phyloP scores from a whole-genome alignment of 2,329 filamentous ascomycete genomes.

The Helotiales sp. region DNA sequence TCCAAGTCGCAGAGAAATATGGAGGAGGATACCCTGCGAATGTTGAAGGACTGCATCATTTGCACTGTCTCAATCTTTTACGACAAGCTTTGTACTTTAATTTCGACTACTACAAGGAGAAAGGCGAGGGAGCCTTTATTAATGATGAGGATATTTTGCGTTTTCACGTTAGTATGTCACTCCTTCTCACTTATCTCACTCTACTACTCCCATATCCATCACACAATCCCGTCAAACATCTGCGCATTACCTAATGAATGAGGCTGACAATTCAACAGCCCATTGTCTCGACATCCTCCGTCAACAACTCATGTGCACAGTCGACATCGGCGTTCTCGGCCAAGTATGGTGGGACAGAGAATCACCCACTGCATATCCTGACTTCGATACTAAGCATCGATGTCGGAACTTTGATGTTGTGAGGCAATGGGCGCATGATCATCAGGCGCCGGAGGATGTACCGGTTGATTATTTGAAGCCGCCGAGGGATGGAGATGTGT shows the following conservation, averaged over 20 bases:
- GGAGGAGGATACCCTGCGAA: constrained; percentile 51
- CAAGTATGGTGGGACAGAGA: constrained; percentile 51
- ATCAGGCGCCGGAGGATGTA: constrained; percentile 38
- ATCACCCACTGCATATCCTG: constrained; percentile 42
- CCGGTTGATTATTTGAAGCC: constrained; percentile 22
- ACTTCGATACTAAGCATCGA: constrained; percentile 52
- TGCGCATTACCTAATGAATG: no score
- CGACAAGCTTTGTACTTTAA: constrained; percentile 51
- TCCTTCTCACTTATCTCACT: background rate
- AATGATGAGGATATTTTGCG: constrained; percentile 48
- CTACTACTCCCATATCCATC: background rate
- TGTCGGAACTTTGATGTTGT: constrained; percentile 53
- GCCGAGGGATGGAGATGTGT: constrained; percentile 19
- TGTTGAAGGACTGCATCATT: constrained; percentile 45
- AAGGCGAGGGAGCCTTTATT: constrained; percentile 44
- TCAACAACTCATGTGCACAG: constrained; percentile 54
- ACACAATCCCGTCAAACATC: background rate
- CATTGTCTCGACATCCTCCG: constrained; percentile 55
- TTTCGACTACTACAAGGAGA: constrained; percentile 47
- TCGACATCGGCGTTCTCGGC: constrained; percentile 51
- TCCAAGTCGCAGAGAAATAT: constrained; percentile 47
- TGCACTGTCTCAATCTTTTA: constrained; percentile 54
- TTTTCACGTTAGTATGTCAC: constrained; percentile 49
- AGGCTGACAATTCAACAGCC: no score
- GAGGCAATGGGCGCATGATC: constrained; percentile 46